A percentile compares a stretch with the other conserved stretches of the same genome.
These are phyloP conservation scores for Aspergillus sp. DNA, from an alignment of 2,329 filamentous ascomycete species.

Conservation along the genomic window DNA sequence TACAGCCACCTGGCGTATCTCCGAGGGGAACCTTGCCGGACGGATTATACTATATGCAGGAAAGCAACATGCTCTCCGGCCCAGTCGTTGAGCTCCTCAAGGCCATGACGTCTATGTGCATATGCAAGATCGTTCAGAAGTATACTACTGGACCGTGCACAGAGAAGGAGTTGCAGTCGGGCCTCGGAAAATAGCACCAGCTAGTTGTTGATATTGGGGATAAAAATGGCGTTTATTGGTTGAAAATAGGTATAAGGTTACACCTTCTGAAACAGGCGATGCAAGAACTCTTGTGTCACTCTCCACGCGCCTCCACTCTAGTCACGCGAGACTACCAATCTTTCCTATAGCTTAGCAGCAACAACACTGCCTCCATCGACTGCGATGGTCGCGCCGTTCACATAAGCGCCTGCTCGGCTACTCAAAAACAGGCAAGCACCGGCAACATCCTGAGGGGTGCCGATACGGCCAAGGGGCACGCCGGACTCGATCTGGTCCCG, in stretches of 20 bases:
- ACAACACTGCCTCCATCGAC: constrained; percentile 62
- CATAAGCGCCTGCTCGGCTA: constrained; percentile 68
- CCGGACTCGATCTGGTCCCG: constrained; percentile 56
- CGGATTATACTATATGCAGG: background rate
- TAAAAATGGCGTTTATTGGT: background rate
- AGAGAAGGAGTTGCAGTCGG: background rate
- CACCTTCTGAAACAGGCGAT: constrained; percentile 11
- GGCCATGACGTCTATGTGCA: background rate
- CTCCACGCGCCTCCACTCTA: background rate
- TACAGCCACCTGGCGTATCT: background rate
- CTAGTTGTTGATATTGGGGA: background rate
- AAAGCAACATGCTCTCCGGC: background rate
- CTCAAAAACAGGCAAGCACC: constrained; percentile 72
- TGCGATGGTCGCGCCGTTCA: constrained; percentile 68
- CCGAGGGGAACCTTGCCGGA: background rate
- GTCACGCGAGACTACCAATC: background rate
- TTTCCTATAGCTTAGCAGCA: constrained; percentile 43
- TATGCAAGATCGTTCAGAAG: background rate
- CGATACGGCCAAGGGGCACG: constrained; percentile 70
- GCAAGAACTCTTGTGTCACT: background rate
- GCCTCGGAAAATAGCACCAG: background rate
- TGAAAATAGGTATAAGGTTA: background rate
- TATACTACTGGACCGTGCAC: background rate
- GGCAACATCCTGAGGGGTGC: constrained; percentile 69
- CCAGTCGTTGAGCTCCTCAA: background rate